Conservation (phyloP, 495 filamentous ascomycete genomes). For the Neurospora sp. region DNA sequence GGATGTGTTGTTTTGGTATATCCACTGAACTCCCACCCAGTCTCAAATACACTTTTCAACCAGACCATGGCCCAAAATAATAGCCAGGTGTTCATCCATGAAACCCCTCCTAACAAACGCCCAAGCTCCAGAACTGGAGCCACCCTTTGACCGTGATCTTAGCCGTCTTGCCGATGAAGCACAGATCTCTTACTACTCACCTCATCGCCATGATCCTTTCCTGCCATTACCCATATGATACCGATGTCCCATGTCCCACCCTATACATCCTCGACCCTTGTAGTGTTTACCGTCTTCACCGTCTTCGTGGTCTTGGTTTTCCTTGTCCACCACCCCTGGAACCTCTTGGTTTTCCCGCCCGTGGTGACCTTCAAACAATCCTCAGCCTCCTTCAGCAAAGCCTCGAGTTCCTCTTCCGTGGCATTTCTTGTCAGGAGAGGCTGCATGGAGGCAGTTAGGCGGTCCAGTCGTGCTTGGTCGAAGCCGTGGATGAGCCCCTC, state of each 20-base stretch:
- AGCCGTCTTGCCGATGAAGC: background rate
- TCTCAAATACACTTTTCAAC: background rate
- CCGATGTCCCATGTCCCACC: background rate
- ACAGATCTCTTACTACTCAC: background rate
- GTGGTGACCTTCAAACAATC: background rate
- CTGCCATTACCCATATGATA: background rate
- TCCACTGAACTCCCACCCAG: background rate
- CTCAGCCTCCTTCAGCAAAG: background rate
- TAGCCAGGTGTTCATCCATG: background rate
- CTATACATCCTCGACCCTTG: background rate
- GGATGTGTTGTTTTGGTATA: background rate
- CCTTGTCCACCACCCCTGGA: background rate
- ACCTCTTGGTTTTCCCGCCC: background rate
- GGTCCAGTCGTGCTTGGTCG: background rate
- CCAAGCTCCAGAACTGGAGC: background rate
- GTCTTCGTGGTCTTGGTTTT: background rate
- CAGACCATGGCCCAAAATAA: background rate
- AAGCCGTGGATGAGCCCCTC: background rate
- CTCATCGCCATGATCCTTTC: background rate
- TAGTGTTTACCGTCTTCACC: background rate
- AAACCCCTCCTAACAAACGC: background rate
- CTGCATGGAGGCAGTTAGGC: conserved; percentile 2
- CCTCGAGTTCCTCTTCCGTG: conserved; percentile 1
- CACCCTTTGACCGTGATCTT: background rate
- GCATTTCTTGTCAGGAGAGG: conserved; percentile 1